Base-by-base conservation (phyloP, 2,329 filamentous ascomycete genomes). In the Neofusicoccum laricinum region DNA sequence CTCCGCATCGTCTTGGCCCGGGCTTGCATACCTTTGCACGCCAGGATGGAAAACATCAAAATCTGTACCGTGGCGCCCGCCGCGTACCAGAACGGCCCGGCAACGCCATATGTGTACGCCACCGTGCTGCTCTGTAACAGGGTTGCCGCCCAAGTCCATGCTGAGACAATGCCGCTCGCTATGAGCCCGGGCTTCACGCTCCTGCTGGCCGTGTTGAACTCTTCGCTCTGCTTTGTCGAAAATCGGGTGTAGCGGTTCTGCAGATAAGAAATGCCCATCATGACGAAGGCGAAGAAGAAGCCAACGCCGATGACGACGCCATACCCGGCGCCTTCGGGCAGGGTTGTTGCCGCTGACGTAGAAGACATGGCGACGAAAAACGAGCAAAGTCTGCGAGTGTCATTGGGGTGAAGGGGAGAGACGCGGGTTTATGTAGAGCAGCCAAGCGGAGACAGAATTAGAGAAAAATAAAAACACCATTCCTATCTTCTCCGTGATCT, bases 141-240 rank as follows among this genome's bases (percentile, higher is more conserved):
- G 2, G 71, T 74, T 46, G 72, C 71, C 58, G 71, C 71, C 72
- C 71, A 73, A 25, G 59, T 63, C 59, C 59, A 63, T 15, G 59
- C 59, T 25, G 46, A 51, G 10, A 85, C 79, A 0, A 85, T 82
- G 4, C 83, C 83, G 0, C 82, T 84, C 1, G 82, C 79, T 11
- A 82, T 84, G 30, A 85, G 67, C 0, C 83, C 83, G 0, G 82
- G 83, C 2, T 80, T 77, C 0, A 85, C 81, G 8, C 75, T 78
- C 4, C 82, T 78, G 59, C 85, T 84, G 1, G 83, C 83, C 0
- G 81, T 82, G 77, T 84, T 85, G 69, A 85, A 85, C 81, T 84
- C 85, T 69, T 85, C 83, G 0, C 81, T 84, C 21, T 85, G 82
- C 65, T 85, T 82, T 0, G 59, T 63, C 2, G 59, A 63, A 8